A percentile compares a stretch with the other conserved stretches of the same genome.
Evolutionary conservation across 305 asterid species (phyloP).

Genomic region (Fraxinus platypoda): DNA sequence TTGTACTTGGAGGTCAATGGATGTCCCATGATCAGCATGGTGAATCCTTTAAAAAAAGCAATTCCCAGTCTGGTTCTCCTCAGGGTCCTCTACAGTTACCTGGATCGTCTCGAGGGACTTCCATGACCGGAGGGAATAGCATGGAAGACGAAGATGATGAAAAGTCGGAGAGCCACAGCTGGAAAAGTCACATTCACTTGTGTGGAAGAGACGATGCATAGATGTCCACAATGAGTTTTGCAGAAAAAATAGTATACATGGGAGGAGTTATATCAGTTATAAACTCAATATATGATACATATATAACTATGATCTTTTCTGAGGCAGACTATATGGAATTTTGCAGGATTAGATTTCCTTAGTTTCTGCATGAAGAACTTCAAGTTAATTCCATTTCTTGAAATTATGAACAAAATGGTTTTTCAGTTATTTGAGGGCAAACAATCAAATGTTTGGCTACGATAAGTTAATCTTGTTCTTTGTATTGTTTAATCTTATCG

Average conservation of each 20-base stretch:
- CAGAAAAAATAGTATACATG: slow-evolving; percentile 32
- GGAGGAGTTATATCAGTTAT: slow-evolving; percentile 27
- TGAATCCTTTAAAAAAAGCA: slow-evolving; percentile 58
- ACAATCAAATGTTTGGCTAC: background rate
- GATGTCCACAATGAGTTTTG: slow-evolving; percentile 48
- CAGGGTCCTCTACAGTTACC: slow-evolving; percentile 53
- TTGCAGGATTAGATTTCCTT: slow-evolving; percentile 33
- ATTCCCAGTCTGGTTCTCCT: slow-evolving; percentile 67
- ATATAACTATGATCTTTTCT: slow-evolving; percentile 3
- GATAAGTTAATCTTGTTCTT: background rate
- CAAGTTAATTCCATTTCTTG: background rate
- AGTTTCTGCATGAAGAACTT: slow-evolving; percentile 4
- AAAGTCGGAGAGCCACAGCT: slow-evolving; percentile 56
- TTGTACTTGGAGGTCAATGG: slow-evolving; percentile 47
- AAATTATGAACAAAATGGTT: background rate
- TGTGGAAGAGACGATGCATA: slow-evolving; percentile 34
- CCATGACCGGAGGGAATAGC: slow-evolving; percentile 50
- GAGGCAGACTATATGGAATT: slow-evolving; percentile 32
- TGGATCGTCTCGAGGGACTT: slow-evolving; percentile 48
- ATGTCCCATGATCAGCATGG: slow-evolving; percentile 41
- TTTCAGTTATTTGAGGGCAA: background rate
- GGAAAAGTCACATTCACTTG: slow-evolving; percentile 37
- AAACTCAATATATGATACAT: slow-evolving; percentile 23
- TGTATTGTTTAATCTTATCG: background rate
- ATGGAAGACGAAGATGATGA: slow-evolving; percentile 66